phyloP scores from a whole-genome alignment of 768 basidiomycete species.

The Pisolithus albus region DNA sequence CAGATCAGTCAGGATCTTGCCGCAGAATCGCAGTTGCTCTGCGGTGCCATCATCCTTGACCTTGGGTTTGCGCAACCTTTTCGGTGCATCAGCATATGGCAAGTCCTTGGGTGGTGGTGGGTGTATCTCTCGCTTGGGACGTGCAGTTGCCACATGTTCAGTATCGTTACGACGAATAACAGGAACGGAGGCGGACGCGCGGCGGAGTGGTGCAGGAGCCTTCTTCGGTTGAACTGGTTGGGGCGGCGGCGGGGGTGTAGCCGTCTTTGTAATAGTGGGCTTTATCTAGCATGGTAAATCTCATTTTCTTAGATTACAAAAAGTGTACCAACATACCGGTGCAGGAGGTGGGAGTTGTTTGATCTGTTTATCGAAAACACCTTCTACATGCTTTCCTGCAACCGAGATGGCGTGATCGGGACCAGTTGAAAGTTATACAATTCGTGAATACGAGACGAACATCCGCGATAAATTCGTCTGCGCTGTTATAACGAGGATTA shows the following conservation, averaged over 20 bases:
- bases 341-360: constrained; percentile 73
- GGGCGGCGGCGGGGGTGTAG: constrained; percentile 36
- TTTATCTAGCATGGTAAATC: constrained; percentile 30
- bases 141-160: constrained; percentile 43
- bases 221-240: constrained; percentile 29
- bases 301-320: constrained; percentile 8
- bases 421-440: constrained; percentile 87
- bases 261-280: constrained; percentile 37
- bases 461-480: constrained; percentile 79
- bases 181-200: constrained; percentile 75
- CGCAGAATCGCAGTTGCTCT: constrained; percentile 83
- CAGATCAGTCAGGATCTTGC: constrained; percentile 67
- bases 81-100: constrained; percentile 71
- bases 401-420: constrained; percentile 71
- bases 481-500: constrained; percentile 70
- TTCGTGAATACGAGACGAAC: constrained; percentile 87
- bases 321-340: constrained; percentile 50
- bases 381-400: constrained; percentile 80
- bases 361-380: constrained; percentile 81
- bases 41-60: constrained; percentile 59
- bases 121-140: constrained; percentile 98
- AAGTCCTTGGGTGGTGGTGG: constrained; percentile 91
- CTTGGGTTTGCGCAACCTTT: constrained; percentile 60
- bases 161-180: constrained; percentile 74
- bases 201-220: constrained; percentile 41